Base-by-base conservation (phyloP, 2,329 filamentous ascomycete genomes). In the Penicillium sp. region DNA sequence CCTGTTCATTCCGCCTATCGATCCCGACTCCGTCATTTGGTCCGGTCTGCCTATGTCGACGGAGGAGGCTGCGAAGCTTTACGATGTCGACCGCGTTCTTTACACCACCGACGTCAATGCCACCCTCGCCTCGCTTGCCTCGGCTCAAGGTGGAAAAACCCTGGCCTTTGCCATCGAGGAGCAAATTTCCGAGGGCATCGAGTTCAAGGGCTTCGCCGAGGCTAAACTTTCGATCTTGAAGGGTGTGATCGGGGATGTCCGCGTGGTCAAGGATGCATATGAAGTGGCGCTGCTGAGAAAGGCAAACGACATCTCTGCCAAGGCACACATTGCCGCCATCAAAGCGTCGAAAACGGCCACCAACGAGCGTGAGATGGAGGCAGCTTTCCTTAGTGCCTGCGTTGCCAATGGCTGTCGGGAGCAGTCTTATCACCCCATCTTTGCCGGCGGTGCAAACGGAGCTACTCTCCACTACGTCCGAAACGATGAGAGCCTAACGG, bases 21-120 rank as follows among this genome's bases (percentile, higher is more conserved):
- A 96, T 62, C 83, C 90, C n/a, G 89, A 94, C 39, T 86, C 85
- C 48, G 91, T 97, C 52, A 90, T 97, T 67, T 99, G 92, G 92
- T 89, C 88, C 25, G 94, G 94, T 11, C 81, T 97, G 14, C 94
- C 92, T 0, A 77, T 95, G 54, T 89, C 85, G 31, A 75, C 81
- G 30, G 81, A 88, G 38, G 88, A 96, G 66, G 92, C 92, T 6
- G 75, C 88, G 54, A 74, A 82, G 43, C 81, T 82, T 57, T 97
- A 90, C 74, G 90, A 95, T 60, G 83, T 95, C 57, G 92, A 97
- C 69, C 78, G 83, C 31, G 90, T 92, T 57, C 81, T 82, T 51
- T 84, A 84, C 55, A 87, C 85, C 9, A 83, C 82, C 46, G 87
- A 94, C 40, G 78, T 95, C 61, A 92, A 94, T 69, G 75, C 83